Evolutionary conservation across 1,284 basidiomycete species (phyloP).

Genomic region (Cryptococcus floricola): DNA sequence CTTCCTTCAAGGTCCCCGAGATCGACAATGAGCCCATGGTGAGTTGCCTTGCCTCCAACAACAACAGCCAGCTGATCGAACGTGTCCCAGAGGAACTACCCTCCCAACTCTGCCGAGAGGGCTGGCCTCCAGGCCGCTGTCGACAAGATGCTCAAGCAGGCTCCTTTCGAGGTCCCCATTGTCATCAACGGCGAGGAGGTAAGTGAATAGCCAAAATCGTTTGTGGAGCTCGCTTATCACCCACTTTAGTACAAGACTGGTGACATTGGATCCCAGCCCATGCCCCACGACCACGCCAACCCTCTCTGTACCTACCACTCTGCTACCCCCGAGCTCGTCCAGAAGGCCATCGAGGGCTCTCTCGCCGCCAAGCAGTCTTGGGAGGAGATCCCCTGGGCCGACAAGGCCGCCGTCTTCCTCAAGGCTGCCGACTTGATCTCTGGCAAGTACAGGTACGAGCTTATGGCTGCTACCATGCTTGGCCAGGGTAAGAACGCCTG

Average conservation of each 20-base stretch:
- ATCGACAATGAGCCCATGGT: constrained; percentile 93
- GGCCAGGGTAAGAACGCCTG: constrained; percentile 99
- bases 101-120: constrained; percentile 74
- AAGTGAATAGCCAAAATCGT: constrained; percentile 30
- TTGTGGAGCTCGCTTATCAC: background rate
- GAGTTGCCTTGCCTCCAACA: constrained; percentile 27
- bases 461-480: constrained; percentile 95
- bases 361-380: constrained; percentile 80
- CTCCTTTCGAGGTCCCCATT: constrained; percentile 88
- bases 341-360: constrained; percentile 80
- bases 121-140: constrained; percentile 70
- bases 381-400: constrained; percentile 93
- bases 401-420: constrained; percentile 95
- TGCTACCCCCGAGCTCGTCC: constrained; percentile 72
- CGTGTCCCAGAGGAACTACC: constrained; percentile 55
- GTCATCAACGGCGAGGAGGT: constrained; percentile 88
- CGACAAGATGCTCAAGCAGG: constrained; percentile 70
- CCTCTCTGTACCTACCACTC: constrained; percentile 85
- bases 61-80: constrained; percentile 1
- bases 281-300: constrained; percentile 77
- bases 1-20: constrained; percentile 72
- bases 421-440: constrained; percentile 93
- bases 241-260: constrained; percentile 71
- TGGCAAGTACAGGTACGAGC: constrained; percentile 88
- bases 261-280: constrained; percentile 69